phyloP scores from a whole-genome alignment of 2,329 filamentous ascomycete genomes.

The Fusarium cyanostomum region DNA sequence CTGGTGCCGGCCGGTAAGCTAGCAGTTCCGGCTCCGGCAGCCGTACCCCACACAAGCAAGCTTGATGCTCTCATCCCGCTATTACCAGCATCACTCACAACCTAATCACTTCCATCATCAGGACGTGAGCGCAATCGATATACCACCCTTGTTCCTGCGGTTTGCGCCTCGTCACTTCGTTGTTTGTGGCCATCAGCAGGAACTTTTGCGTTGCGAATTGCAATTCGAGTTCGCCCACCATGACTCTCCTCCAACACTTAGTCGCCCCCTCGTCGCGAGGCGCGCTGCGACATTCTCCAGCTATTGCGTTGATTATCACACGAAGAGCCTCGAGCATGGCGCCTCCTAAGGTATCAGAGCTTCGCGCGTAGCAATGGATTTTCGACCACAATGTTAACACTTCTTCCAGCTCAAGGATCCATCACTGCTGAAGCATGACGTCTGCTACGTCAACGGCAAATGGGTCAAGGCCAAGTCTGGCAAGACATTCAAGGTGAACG shows the following conservation, averaged over 20 bases:
- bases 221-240: constrained; percentile 11
- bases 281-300: constrained; percentile 44
- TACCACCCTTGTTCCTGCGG: background rate
- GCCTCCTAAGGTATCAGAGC: constrained; percentile 52
- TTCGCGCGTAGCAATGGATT: background rate
- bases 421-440: constrained; percentile 84
- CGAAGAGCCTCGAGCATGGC: constrained; percentile 59
- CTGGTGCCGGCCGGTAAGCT: constrained; percentile 9
- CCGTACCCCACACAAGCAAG: constrained; percentile 34
- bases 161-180: background rate
- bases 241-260: constrained; percentile 47
- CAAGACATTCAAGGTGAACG: constrained; percentile 88
- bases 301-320: constrained; percentile 41
- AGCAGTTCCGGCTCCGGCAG: constrained; percentile 36
- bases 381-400: background rate
- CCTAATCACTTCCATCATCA: constrained; percentile 14
- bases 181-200: background rate
- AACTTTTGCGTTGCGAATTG: background rate
- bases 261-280: constrained; percentile 42
- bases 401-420: constrained; percentile 73
- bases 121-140: background rate
- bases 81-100: constrained; percentile 18
- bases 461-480: constrained; percentile 88
- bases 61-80: constrained; percentile 37
- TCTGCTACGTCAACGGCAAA: constrained; percentile 89